A percentile compares a stretch with the other conserved stretches of the same genome.
These are phyloP conservation scores for Ilex paraguariensis DNA, from an alignment of 305 asterid species.

Conservation along the genomic window DNA sequence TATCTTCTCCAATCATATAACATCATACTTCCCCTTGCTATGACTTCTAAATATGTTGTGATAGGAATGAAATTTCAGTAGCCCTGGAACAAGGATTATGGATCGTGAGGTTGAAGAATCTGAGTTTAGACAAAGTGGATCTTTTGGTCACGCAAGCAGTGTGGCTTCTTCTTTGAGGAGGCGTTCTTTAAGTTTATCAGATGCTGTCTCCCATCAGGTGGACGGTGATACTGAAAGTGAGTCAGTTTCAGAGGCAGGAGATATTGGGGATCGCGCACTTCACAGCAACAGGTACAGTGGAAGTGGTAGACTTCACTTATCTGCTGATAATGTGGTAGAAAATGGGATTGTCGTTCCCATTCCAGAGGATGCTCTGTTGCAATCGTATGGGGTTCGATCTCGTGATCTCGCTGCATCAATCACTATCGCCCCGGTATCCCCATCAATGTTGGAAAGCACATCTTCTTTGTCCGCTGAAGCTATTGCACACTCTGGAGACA, in stretches of 20 bases:
- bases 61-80: neutral
- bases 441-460: constrained; percentile 15
- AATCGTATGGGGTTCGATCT: constrained; percentile 9
- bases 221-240: constrained; percentile 46
- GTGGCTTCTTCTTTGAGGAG: no score
- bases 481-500: constrained; percentile 23
- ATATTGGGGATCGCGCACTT: constrained; percentile 75
- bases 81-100: constrained; percentile 21
- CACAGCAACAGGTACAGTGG: constrained; percentile 42
- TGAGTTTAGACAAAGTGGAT: constrained; percentile 33
- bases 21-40: neutral
- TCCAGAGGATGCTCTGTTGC: constrained; percentile 27
- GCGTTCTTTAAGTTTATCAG: constrained; percentile 6
- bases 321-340: constrained; percentile 35
- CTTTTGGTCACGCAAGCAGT: constrained; percentile 33
- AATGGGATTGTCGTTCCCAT: constrained; percentile 38
- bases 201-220: constrained; percentile 18
- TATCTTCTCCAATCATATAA: neutral
- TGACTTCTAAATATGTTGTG: no score
- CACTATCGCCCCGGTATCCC: constrained; percentile 8
- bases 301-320: constrained; percentile 43
- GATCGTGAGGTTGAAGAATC: constrained; percentile 34
- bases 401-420: neutral
- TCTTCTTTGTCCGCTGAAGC: constrained; percentile 28
- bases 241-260: constrained; percentile 78